Conservation (phyloP, 1,284 basidiomycete species). For the Boletus subluridellus region DNA sequence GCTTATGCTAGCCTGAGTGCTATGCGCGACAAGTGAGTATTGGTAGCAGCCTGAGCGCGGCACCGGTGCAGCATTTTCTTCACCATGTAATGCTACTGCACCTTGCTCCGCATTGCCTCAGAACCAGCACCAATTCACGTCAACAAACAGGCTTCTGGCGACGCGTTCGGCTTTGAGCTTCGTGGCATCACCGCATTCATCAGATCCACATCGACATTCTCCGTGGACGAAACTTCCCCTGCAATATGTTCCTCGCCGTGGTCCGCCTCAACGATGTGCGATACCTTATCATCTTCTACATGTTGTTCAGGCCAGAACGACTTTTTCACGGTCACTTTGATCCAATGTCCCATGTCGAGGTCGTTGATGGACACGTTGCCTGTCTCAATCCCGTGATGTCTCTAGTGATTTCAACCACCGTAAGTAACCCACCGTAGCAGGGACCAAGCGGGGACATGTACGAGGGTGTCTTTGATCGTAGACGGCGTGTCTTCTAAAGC, state of each 20-base stretch:
- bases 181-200: neutral
- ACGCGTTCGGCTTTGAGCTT: neutral
- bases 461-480: constrained; percentile 7
- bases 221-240: neutral
- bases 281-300: neutral
- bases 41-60: too few relatives aligned
- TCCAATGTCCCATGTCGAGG: constrained; percentile 19
- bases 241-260: neutral
- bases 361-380: neutral
- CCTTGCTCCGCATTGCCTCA: neutral
- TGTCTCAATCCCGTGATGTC: constrained; percentile 4
- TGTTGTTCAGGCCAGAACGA: neutral
- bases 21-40: too few relatives aligned
- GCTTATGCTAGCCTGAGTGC: too few relatives aligned
- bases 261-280: neutral
- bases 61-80: too few relatives aligned
- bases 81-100: neutral
- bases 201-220: neutral
- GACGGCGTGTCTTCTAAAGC: constrained; percentile 7
- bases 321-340: constrained; percentile 1
- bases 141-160: neutral
- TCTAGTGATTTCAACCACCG: neutral
- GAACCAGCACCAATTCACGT: neutral
- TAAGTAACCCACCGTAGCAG: neutral
- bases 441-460: neutral